Percentiles rank a stretch among this genome's conserved stretches.
phyloP scores from a whole-genome alignment of 495 filamentous ascomycete genomes.

The Penicillium argentinense region DNA sequence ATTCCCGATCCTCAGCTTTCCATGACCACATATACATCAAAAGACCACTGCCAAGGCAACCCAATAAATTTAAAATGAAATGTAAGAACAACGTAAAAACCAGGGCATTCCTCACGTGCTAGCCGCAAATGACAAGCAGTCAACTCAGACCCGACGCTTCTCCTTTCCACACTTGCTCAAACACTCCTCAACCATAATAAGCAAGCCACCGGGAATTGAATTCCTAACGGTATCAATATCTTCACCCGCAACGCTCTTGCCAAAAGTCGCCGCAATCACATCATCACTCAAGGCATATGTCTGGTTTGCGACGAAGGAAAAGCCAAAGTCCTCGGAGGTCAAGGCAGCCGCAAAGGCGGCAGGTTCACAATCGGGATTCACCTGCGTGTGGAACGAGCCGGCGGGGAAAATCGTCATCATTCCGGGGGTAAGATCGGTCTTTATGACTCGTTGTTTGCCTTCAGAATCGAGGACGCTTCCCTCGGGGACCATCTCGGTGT shows the following conservation, averaged over 20 bases:
- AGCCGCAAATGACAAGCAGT: too few relatives aligned
- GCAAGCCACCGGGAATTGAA: conserved; percentile 15
- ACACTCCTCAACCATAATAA: conserved; percentile 27
- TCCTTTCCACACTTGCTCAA: conserved; percentile 24
- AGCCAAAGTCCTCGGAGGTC: conserved; percentile 23
- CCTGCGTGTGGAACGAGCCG: conserved; percentile 49
- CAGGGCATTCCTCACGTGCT: too few relatives aligned
- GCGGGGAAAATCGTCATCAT: conserved; percentile 51
- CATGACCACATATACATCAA: too few relatives aligned
- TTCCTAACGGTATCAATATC: conserved; percentile 25
- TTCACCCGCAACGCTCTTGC: conserved; percentile 24
- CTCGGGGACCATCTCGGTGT: conserved; percentile 46
- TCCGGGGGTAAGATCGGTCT: conserved; percentile 32
- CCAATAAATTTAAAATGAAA: too few relatives aligned
- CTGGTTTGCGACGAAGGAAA: conserved; percentile 20
- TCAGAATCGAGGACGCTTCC: conserved; percentile 20
- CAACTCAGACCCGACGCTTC: conserved; percentile 14
- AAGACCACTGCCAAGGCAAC: too few relatives aligned
- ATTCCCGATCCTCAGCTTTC: too few relatives aligned
- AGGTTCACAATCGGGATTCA: conserved; percentile 43
- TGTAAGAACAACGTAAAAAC: too few relatives aligned
- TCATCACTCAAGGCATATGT: conserved; percentile 21
- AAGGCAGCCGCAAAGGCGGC: conserved; percentile 31
- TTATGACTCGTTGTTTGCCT: conserved; percentile 27
- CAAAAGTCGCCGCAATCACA: conserved; percentile 20